These are phyloP conservation scores for Rhizophlyctis rosea DNA, from an alignment of 192 early-diverging fungal species.

Conservation along the genomic window DNA sequence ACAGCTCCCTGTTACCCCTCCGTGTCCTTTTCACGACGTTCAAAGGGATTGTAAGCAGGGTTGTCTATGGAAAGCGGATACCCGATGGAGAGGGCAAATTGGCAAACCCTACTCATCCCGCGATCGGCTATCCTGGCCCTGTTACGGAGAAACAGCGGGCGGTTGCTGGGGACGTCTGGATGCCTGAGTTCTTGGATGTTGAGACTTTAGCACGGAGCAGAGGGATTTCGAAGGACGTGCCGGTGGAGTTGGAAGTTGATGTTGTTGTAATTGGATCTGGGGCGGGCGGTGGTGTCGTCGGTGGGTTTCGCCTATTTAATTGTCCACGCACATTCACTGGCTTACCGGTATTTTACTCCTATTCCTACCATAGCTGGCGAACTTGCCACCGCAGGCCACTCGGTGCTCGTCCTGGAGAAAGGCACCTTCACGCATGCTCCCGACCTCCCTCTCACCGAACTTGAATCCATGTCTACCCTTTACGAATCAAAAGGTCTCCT, in stretches of 20 bases:
- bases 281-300: conserved; percentile 61
- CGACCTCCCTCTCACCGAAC: conserved; percentile 52
- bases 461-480: conserved; percentile 44
- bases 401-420: conserved; percentile 73
- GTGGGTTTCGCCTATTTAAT: not conserved
- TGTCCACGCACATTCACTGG: not conserved
- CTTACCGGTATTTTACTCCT: not conserved
- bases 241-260: conserved; percentile 40
- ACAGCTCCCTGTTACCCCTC: conserved; percentile 17
- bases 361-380: conserved; percentile 45
- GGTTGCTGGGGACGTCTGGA: conserved; percentile 36
- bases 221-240: not conserved
- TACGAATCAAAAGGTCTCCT: conserved; percentile 57
- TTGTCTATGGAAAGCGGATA: conserved; percentile 21
- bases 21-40: conserved; percentile 31
- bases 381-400: conserved; percentile 61
- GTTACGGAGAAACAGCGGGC: conserved; percentile 42
- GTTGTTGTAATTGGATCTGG: conserved; percentile 70
- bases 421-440: conserved; percentile 53
- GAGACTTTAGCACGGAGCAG: conserved; percentile 19
- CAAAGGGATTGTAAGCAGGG: conserved; percentile 14
- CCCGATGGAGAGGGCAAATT: not conserved
- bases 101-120: conserved; percentile 30
- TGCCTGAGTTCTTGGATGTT: conserved; percentile 54
- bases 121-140: conserved; percentile 53